phyloP scores from a whole-genome alignment of 2,329 filamentous ascomycete species.

The Parastagonospora nodorum region DNA sequence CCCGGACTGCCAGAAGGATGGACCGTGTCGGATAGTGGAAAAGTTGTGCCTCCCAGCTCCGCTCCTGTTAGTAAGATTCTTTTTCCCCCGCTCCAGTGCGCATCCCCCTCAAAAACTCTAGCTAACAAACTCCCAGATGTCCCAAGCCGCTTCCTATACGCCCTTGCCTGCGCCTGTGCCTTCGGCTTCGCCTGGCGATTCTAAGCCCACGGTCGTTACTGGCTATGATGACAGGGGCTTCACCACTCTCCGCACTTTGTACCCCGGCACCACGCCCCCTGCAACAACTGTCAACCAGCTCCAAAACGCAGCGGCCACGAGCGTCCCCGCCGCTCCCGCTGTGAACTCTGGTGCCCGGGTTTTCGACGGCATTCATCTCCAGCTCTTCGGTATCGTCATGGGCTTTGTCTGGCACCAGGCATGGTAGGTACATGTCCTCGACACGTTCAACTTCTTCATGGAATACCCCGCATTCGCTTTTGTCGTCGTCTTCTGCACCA shows the following conservation, averaged over 20 bases:
- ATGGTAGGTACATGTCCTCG: conserved; percentile 3
- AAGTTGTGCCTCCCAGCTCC: conserved; percentile 75
- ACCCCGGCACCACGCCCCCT: conserved; percentile 15
- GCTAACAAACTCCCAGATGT: conserved; percentile 50
- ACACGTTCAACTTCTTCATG: conserved; percentile 1
- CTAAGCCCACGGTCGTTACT: conserved; percentile 48
- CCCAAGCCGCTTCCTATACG: conserved; percentile 58
- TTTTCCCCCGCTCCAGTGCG: conserved; percentile 14
- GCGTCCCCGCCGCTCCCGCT: conserved; percentile 10
- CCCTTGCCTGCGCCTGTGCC: conserved; percentile 53
- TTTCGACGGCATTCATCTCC: neutral
- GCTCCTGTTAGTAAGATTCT: conserved; percentile 67
- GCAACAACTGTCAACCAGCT: conserved; percentile 2
- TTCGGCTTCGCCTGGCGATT: conserved; percentile 35
- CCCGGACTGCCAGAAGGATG: conserved; percentile 76
- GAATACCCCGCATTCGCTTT: conserved; percentile 3
- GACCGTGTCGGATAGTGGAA: conserved; percentile 78
- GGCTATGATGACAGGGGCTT: conserved; percentile 57
- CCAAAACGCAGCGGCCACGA: neutral
- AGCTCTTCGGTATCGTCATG: neutral
- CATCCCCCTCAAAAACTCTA: neutral
- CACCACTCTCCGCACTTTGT: conserved; percentile 51
- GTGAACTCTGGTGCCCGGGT: neutral
- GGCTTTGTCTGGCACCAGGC: conserved; percentile 1
- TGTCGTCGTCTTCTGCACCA: conserved; percentile 2